Evolutionary conservation across 257 asterid species (phyloP), one percentile per base, ranked within the genome.

Genomic region (Nicotiana knightiana): DNA sequence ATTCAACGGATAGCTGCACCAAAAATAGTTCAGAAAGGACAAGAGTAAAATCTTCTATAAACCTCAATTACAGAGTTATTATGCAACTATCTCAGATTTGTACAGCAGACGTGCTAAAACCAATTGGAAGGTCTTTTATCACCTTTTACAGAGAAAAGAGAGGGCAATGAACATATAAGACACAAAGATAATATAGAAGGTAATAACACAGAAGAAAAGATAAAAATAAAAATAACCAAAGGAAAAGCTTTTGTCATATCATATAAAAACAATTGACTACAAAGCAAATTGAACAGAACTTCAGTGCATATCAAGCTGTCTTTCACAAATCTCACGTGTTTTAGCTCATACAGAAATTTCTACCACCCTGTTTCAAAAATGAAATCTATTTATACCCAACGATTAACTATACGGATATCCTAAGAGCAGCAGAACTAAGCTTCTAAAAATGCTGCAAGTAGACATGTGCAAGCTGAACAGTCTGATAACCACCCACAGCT

Each of bases 1-100:
- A 87, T 94, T 94, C 90, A 96, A 92, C 24, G 99, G 98, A 89
- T 96, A 96, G 88, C 99, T 96, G 97, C 87, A 78, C 76, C 67
- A 85, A 24, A 80, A 28, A 83, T 43, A 51, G 26, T 26, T 15
- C 63, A 28, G 63, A 26, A 51, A 51, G 26, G 57, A 53, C 79
- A 26, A 21, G 80, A 7, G 16, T 51, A 75, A 43, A 51, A 48
- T 48, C 51, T 73, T 71, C 78, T 46, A 51, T 75, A 16, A 28
- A 48, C 12, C 79, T 51, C 61, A 73, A 6, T 26, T 48, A 51
- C 43, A 46, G 37, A 73, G 62, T 51, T 51, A 43, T 16, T 75
- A 75, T 6, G 10, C 16, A 75, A 75, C 46, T 26, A 75, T 26
- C 80, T 75, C 37, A 75, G 28, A 51, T 75, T 28, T 24, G 9